phyloP scores from a whole-genome alignment of 139 green algal genomes.

The Axilococcus clingmanii region DNA sequence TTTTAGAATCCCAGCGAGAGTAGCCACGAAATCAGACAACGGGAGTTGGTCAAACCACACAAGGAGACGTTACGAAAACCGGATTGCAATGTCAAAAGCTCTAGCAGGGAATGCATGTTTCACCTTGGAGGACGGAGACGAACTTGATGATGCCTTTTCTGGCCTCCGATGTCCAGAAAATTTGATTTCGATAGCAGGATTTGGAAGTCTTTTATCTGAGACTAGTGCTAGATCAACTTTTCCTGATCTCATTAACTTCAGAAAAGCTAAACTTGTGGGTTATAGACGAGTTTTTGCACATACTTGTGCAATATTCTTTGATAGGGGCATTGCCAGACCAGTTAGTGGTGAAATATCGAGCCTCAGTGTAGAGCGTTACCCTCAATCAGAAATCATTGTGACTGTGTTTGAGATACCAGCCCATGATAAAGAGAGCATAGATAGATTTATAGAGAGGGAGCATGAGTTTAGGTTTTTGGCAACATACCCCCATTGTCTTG shows the following conservation, averaged over 20 bases:
- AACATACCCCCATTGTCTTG: conserved; percentile 33
- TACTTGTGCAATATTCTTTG: conserved; percentile 69
- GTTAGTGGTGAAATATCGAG: conserved; percentile 65
- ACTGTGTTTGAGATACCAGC: conserved; percentile 61
- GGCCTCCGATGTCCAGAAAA: conserved; percentile 31
- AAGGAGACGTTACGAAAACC: background rate
- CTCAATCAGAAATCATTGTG: conserved; percentile 42
- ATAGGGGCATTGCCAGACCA: conserved; percentile 62
- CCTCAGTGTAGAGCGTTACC: conserved; percentile 47
- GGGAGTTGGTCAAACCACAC: too few species aligned
- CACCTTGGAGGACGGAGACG: conserved; percentile 16
- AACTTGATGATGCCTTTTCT: conserved; percentile 41
- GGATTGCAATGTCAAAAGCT: background rate
- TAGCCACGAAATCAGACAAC: too few species aligned
- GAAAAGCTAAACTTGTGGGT: conserved; percentile 35
- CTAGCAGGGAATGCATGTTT: background rate
- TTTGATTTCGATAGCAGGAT: conserved; percentile 62
- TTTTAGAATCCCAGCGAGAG: too few species aligned
- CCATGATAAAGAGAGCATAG: conserved; percentile 20
- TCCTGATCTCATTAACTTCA: conserved; percentile 66
- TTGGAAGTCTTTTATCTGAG: conserved; percentile 61
- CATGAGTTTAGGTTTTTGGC: conserved; percentile 83
- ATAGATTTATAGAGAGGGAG: conserved; percentile 74
- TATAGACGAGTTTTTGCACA: conserved; percentile 84
- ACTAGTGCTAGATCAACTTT: conserved; percentile 66